Conservation (phyloP, 352 stramenopile genomes). For the Pythium graminicola region DNA sequence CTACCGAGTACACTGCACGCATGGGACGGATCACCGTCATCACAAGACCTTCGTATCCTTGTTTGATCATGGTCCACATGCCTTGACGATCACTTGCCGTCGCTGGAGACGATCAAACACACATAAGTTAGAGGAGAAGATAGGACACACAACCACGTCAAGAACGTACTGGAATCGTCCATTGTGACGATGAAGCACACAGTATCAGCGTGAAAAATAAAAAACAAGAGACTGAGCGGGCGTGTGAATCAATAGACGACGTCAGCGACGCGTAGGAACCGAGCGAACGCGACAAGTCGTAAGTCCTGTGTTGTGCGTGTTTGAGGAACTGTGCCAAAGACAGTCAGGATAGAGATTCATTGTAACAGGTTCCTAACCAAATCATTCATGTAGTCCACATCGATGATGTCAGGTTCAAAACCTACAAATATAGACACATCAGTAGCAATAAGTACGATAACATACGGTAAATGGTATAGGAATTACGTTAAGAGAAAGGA, state of each 20-base stretch:
- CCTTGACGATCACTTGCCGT: constrained; percentile 42
- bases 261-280: background rate
- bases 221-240: background rate
- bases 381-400: constrained; percentile 12
- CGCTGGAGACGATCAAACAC: constrained; percentile 5
- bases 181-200: too few species aligned
- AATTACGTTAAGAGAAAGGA: background rate
- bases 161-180: constrained; percentile 23
- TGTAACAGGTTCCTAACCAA: constrained; percentile 9
- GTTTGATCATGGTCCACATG: constrained; percentile 78
- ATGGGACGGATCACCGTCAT: constrained; percentile 74
- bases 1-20: constrained; percentile 48
- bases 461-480: background rate
- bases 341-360: too few species aligned
- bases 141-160: background rate
- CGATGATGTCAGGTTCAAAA: background rate
- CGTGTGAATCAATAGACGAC: background rate
- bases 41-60: constrained; percentile 77
- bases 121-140: constrained; percentile 8
- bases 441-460: background rate
- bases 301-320: too few species aligned
- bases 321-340: too few species aligned
- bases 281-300: too few species aligned
- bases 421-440: background rate
- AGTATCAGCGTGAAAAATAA: too few species aligned